Evolutionary conservation across 371 early-diverging fungal genomes (phyloP).

Genomic region (Mucor lusitanicus): DNA sequence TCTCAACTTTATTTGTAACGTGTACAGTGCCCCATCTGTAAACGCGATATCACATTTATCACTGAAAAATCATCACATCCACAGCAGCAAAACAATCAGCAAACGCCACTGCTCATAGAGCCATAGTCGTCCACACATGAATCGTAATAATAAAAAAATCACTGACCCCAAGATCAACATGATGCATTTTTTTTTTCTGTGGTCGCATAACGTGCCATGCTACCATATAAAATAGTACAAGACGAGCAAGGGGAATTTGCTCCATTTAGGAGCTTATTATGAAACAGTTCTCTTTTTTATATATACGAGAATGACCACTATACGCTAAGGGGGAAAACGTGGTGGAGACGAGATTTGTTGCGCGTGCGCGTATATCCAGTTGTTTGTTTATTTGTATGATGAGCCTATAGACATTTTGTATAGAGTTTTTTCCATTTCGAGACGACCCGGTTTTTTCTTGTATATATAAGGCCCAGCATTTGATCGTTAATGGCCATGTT

Average conservation of each 20-base stretch:
- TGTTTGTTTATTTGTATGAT: background rate
- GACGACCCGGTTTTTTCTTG: background rate
- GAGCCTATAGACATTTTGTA: background rate
- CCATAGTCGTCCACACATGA: background rate
- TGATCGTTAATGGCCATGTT: background rate
- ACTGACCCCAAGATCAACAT: background rate
- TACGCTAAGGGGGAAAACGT: background rate
- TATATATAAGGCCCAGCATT: background rate
- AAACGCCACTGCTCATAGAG: background rate
- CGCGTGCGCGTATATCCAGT: background rate
- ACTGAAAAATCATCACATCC: background rate
- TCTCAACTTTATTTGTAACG: constrained; percentile 8
- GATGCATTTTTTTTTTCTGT: background rate
- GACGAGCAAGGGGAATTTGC: background rate
- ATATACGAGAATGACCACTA: background rate
- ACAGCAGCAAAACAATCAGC: background rate
- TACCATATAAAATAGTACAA: background rate
- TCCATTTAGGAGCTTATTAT: background rate
- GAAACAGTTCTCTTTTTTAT: background rate
- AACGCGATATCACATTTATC: constrained; percentile 55
- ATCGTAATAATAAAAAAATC: background rate
- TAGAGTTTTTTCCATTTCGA: background rate
- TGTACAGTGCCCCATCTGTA: constrained; percentile 77
- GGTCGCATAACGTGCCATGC: background rate
- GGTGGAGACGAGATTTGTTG: background rate